Evolutionary conservation across 768 basidiomycete genomes (phyloP).

Genomic region (Ramaria rubella): DNA sequence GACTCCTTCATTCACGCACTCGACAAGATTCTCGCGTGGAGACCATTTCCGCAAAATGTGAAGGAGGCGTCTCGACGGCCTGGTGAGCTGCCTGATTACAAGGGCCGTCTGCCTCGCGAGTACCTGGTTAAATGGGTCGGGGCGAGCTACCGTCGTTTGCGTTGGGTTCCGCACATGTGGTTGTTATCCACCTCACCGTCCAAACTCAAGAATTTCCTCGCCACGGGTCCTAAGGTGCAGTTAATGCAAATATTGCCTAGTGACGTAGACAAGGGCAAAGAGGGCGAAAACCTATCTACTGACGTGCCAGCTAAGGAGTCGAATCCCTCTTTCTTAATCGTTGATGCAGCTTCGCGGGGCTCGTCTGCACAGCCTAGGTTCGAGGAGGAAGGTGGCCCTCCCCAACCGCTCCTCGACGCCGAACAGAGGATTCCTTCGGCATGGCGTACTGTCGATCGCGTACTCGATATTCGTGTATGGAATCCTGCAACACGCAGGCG

Average conservation of each 20-base stretch:
- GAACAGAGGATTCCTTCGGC: conserved; percentile 62
- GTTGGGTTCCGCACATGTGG: conserved; percentile 96
- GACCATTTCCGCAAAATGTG: conserved; percentile 66
- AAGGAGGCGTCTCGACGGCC: conserved; percentile 40
- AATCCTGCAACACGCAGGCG: conserved; percentile 26
- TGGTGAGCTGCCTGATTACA: conserved; percentile 44
- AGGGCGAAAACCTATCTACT: conserved; percentile 25
- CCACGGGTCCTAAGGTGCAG: conserved; percentile 58
- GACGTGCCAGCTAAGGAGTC: conserved; percentile 13
- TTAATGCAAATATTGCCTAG: conserved; percentile 43
- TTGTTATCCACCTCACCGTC: conserved; percentile 55
- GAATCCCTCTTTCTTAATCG: conserved; percentile 30
- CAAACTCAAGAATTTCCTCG: conserved; percentile 74
- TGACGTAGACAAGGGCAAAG: conserved; percentile 25
- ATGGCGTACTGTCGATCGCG: conserved; percentile 91
- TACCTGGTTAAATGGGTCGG: conserved; percentile 89
- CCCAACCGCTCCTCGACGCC: conserved; percentile 55
- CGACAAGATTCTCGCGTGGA: conserved; percentile 90
- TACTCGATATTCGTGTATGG: conserved; percentile 76
- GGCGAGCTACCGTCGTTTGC: conserved; percentile 67
- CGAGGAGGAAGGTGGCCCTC: conserved; percentile 15
- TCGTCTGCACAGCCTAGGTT: conserved; percentile 29
- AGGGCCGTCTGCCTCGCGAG: conserved; percentile 67
- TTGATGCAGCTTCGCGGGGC: conserved; percentile 29
- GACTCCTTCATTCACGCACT: conserved; percentile 58